Conservation (phyloP, 306 rosid species). For the Benincasa hispida region DNA sequence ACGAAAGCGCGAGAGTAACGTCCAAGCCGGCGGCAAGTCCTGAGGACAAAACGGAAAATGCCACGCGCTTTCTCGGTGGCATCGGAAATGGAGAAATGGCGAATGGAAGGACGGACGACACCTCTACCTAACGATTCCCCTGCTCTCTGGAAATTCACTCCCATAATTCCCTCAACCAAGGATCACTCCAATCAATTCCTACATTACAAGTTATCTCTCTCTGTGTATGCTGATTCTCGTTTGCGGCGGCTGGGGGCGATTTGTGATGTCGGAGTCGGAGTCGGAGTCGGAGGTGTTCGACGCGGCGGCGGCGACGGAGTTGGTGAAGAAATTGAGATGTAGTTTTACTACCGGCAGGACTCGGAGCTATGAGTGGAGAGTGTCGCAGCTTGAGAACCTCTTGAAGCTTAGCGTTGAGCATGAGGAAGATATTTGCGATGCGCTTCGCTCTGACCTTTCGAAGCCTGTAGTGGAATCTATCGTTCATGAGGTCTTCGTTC, state of each 20-base stretch:
- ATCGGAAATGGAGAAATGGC: not conserved
- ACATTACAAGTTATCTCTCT: not conserved
- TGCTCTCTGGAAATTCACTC: not conserved
- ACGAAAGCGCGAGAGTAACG: not conserved
- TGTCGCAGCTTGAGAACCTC: constrained; percentile 23
- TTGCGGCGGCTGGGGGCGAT: not conserved
- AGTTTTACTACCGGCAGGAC: constrained; percentile 17
- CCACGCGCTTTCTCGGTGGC: not conserved
- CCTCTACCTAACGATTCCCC: not conserved
- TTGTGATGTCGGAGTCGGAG: not conserved
- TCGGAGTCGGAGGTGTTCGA: not conserved
- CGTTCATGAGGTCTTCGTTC: constrained; percentile 39
- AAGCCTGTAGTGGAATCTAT: constrained; percentile 60
- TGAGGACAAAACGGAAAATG: not conserved
- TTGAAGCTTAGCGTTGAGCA: constrained; percentile 9
- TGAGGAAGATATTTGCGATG: constrained; percentile 25
- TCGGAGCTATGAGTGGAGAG: constrained; percentile 31
- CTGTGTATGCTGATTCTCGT: not conserved
- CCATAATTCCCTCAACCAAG: not conserved
- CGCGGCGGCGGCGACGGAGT: not conserved
- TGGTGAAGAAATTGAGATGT: constrained; percentile 10
- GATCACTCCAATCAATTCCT: not conserved
- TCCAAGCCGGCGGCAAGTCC: not conserved
- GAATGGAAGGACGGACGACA: not conserved
- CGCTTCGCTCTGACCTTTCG: constrained; percentile 35